Evolutionary conservation across 1,284 basidiomycete species (phyloP), one percentile per base, ranked within the genome.

Genomic region (Agaricales sp.): DNA sequence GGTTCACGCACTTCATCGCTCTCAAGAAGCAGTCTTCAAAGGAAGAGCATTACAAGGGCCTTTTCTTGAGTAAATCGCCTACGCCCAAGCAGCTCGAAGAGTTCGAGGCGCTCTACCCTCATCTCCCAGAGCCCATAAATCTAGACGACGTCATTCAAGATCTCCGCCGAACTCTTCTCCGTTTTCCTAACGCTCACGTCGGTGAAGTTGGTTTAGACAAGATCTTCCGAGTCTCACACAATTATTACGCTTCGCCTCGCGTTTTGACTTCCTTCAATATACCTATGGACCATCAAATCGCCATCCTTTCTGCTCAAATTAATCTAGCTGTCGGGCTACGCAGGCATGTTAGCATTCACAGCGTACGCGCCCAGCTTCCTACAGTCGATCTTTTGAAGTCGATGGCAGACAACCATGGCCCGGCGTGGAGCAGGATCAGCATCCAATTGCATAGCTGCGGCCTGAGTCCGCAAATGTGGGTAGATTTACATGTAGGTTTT

Each of bases 131-230:
- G 1, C 88, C 88, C 0, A 68, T 70, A 2, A 59, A 73, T 2
- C 68, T 91, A 14, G 58, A 61, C 2, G 63, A 73, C 22, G 58
- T 87, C 39, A 59, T 90, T 2, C 47, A 58, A 13, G 69, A 75
- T 19, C 60, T 92, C 35, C 76, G 78, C 49, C 54, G 55, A 19
- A 73, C 80, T 58, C 69, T 92, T 11, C 51, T 57, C n/a, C 60
- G 61, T 1, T 80, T 82, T 57, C 80, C 86, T 0, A 60, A 65
- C 21, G 81, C 87, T 16, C 82, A 92, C 76, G 66, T 92, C 3
- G 89, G 89, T 39, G 90, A 92, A 67, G 82, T 92, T 4, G 89
- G 89, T 2, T 63, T 92, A 43, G 89, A 92, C 63, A 78, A 82
- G 38, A 69, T 70, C 6, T 85, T 83, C 54, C 78, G 82, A 25